Base-by-base conservation (phyloP, 108 stramenopile genomes). In the Aureococcus anophagefferens region DNA sequence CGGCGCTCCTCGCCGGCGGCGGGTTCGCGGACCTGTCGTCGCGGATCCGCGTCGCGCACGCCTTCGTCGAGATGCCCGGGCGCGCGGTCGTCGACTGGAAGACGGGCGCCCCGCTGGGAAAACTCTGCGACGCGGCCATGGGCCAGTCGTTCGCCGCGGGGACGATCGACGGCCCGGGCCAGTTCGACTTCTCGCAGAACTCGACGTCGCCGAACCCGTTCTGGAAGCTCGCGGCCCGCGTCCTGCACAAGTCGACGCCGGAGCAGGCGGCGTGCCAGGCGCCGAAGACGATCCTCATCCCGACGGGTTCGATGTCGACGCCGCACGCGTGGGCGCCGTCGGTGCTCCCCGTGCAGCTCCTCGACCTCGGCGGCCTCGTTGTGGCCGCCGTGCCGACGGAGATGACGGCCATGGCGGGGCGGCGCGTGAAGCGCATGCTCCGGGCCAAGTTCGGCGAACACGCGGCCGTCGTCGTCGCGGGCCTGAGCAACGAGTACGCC, bases 391-490 rank as follows among this genome's bases (percentile, higher is more conserved):
- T 83, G 16, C 86, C 86, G 31, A 59, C 68, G 13, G 86, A 87
- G 74, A 76, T 87, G 29, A 87, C 86, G 13, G 85, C 86, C 67
- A 87, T 87, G 86, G 81, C 86, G 18, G 86, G 86, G 33, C 77
- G 86, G 36, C 76, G 86, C 46, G 37, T 87, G 62, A 77, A 84
- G 30, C 32, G 28, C 18, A 40, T 40, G 37, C 37, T 40, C 37
- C 4, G 37, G 37, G 7, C 7, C 37, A 40, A 40, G 37, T 40
- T 40, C 37, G 7, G 7, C 7, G n/a, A n/a, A n/a, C 33, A 59
- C 21, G 80, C 80, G 5, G 68, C 82, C 16, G 76, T 87, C 29
- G 74, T 79, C 25, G 84, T 87, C 69, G 83, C 83, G 9, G 86
- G 86, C 18, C 69, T 87, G 62, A 69, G 84, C 31, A 87, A 85